These are phyloP conservation scores for Metschnikowia baotianmanensis DNA, from an alignment of 805 yeast genomes.

Conservation along the genomic window DNA sequence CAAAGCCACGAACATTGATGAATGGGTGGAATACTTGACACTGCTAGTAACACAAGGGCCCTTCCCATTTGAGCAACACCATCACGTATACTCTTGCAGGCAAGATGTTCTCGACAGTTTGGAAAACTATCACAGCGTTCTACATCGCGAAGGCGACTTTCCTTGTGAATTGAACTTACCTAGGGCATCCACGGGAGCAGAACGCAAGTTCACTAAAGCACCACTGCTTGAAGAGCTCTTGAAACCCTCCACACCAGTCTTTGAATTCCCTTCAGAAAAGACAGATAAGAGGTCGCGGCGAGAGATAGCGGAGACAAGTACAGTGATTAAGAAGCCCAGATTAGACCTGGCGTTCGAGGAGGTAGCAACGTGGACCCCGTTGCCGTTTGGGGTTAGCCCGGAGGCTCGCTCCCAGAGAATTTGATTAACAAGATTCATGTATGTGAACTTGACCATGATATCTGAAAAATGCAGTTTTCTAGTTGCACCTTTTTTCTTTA, in stretches of 20 bases:
- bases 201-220: slow-evolving; percentile 2
- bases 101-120: slow-evolving; percentile 2
- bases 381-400: slow-evolving; percentile 1
- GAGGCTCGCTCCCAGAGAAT: too few relatives aligned
- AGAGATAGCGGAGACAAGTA: background rate
- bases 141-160: background rate
- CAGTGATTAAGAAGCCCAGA: background rate
- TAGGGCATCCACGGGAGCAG: background rate
- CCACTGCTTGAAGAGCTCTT: slow-evolving; percentile 14
- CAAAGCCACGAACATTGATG: background rate
- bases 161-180: background rate
- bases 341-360: background rate
- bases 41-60: slow-evolving; percentile 1
- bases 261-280: background rate
- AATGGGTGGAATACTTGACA: background rate
- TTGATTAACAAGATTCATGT: too few relatives aligned
- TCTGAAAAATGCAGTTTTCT: too few relatives aligned
- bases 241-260: background rate
- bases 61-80: slow-evolving; percentile 7
- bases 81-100: slow-evolving; percentile 1
- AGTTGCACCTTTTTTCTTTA: too few relatives aligned
- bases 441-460: too few relatives aligned
- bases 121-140: background rate
- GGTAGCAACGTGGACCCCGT: background rate
- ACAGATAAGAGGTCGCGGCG: background rate